Percentiles rank a stretch among this genome's conserved stretches.
Evolutionary conservation across 1,284 basidiomycete species (phyloP).

Genomic region (Tremellales sp.): DNA sequence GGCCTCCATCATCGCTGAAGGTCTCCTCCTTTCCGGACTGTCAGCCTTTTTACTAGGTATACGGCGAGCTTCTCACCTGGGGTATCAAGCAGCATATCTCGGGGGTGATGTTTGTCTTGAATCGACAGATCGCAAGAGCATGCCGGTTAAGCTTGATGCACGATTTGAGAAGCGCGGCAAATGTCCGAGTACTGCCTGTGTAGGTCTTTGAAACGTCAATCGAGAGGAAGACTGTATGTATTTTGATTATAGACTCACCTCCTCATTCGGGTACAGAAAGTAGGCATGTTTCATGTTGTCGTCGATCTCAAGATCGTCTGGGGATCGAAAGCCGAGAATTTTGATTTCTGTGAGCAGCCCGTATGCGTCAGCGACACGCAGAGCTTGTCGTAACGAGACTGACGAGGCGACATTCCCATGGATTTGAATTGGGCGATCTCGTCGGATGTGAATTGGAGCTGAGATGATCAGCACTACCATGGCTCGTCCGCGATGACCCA

Average conservation of each 20-base stretch:
- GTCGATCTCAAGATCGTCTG: slow-evolving; percentile 67
- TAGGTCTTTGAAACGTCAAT: slow-evolving; percentile 56
- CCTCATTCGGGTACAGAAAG: slow-evolving; percentile 91
- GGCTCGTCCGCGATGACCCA: slow-evolving; percentile 30
- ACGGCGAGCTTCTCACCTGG: too few species aligned
- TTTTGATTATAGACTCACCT: slow-evolving; percentile 55
- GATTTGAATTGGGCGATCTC: slow-evolving; percentile 78
- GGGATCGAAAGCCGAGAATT: slow-evolving; percentile 86
- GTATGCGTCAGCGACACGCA: slow-evolving; percentile 2
- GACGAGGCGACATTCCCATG: slow-evolving; percentile 69
- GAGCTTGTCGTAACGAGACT: slow-evolving; percentile 19
- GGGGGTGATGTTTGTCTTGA: slow-evolving; percentile 69
- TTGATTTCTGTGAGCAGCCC: slow-evolving; percentile 58
- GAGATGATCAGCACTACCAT: slow-evolving; percentile 7
- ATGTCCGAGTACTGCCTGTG: slow-evolving; percentile 86
- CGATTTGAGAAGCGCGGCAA: slow-evolving; percentile 78
- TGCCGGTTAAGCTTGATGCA: slow-evolving; percentile 79
- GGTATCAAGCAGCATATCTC: slow-evolving; percentile 82
- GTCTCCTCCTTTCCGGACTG: too few species aligned
- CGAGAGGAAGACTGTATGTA: too few species aligned
- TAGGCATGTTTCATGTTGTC: slow-evolving; percentile 87
- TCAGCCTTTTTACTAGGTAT: slow-evolving; percentile 55
- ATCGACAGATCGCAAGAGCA: slow-evolving; percentile 69
- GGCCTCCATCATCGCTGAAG: slow-evolving; percentile 63
- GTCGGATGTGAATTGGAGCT: slow-evolving; percentile 81